Conservation (phyloP, 176 grass and related monocot genomes). For the Lolium perenne region DNA sequence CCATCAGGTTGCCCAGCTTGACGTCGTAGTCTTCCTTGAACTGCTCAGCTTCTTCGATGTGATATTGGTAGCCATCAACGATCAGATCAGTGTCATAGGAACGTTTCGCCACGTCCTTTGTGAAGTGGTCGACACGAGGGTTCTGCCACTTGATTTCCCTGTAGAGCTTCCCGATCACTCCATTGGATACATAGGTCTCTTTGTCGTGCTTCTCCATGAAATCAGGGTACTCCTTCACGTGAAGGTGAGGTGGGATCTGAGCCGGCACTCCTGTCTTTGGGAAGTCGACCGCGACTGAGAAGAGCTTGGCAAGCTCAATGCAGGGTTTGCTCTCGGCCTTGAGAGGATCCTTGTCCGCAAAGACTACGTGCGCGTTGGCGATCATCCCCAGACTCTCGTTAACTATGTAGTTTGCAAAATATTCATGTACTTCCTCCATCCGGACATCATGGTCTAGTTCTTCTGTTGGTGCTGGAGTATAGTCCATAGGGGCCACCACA, state of each 20-base stretch:
- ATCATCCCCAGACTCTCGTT: constrained; percentile 89
- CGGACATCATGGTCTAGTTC: constrained; percentile 83
- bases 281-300: constrained; percentile 88
- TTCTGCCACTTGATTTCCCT: constrained; percentile 69
- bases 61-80: constrained; percentile 66
- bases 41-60: constrained; percentile 55
- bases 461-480: constrained; percentile 65
- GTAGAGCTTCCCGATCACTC: constrained; percentile 82
- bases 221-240: constrained; percentile 86
- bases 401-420: constrained; percentile 85
- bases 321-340: constrained; percentile 57
- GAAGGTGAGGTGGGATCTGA: constrained; percentile 54
- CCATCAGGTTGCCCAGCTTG: constrained; percentile 83
- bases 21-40: constrained; percentile 91
- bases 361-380: constrained; percentile 80
- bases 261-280: constrained; percentile 85
- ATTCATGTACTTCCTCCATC: constrained; percentile 78
- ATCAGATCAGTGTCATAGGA: constrained; percentile 80
- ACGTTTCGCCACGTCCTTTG: constrained; percentile 53
- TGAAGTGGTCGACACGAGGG: constrained; percentile 56
- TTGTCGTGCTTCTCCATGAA: constrained; percentile 89
- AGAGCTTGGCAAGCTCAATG: constrained; percentile 72
- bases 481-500: constrained; percentile 67
- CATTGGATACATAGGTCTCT: constrained; percentile 63
- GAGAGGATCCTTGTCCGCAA: constrained; percentile 56